Evolutionary conservation across 148 eudicot species (phyloP).

Genomic region (Euryodendron excelsum): DNA sequence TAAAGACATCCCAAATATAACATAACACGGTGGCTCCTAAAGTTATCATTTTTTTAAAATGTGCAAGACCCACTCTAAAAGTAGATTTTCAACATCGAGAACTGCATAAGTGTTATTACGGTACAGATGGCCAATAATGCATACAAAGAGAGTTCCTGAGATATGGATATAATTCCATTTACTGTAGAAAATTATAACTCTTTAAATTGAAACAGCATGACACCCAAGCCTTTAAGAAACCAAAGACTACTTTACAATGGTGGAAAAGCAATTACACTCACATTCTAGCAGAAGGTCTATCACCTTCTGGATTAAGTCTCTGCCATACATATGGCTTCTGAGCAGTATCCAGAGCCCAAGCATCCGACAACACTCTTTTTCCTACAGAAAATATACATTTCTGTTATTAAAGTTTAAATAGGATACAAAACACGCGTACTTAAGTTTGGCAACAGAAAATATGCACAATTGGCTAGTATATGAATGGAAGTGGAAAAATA

Average conservation of each 20-base stretch:
- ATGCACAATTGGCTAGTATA: background rate
- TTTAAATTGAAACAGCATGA: conserved; percentile 9
- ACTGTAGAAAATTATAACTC: background rate
- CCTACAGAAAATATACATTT: conserved; percentile 40
- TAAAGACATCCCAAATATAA: background rate
- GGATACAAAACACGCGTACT: background rate
- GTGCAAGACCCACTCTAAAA: background rate
- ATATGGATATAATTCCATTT: background rate
- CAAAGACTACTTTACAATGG: background rate
- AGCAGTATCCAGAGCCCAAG: conserved; percentile 98
- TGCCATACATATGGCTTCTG: conserved; percentile 94
- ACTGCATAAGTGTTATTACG: background rate
- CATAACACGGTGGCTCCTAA: background rate
- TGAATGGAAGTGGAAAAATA: background rate
- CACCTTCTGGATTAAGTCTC: conserved; percentile 91
- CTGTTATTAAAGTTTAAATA: background rate
- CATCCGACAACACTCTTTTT: conserved; percentile 87
- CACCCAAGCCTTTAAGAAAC: background rate
- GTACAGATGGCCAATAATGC: background rate
- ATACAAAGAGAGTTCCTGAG: background rate
- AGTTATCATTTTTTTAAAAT: background rate
- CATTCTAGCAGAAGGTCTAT: conserved; percentile 98
- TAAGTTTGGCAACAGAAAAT: background rate
- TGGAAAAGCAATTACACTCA: conserved; percentile 45
- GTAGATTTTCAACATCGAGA: background rate